Percentiles rank a stretch among this genome's conserved stretches.
These are phyloP conservation scores for Reticulascus tulasneorum DNA, from an alignment of 2,329 filamentous ascomycete genomes.

Conservation along the genomic window DNA sequence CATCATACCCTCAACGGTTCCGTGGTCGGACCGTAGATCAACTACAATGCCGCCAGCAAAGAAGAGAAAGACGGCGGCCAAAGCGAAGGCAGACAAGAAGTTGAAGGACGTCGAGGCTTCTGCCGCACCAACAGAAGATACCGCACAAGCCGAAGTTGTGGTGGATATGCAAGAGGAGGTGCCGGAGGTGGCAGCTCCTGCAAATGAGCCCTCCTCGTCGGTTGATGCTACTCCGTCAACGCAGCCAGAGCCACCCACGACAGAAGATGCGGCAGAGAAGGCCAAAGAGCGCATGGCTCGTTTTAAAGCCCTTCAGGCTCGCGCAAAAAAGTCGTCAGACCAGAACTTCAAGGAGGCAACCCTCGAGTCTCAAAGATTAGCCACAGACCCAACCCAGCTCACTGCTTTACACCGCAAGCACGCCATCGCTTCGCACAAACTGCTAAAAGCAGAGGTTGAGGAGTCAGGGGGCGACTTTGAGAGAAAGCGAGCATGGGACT, in stretches of 20 bases:
- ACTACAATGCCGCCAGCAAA: slow-evolving; percentile 43
- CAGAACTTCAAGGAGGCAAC: slow-evolving; percentile 81
- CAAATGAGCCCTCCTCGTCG: not conserved
- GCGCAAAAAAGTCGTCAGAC: slow-evolving; percentile 67
- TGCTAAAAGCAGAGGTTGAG: slow-evolving; percentile 87
- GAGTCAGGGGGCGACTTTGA: slow-evolving; percentile 89
- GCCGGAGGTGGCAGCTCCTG: too few relatives aligned
- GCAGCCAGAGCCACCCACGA: slow-evolving; percentile 11
- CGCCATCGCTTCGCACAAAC: slow-evolving; percentile 84
- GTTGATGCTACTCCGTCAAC: slow-evolving; percentile 2
- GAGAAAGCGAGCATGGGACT: slow-evolving; percentile 97
- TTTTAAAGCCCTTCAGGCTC: slow-evolving; percentile 83
- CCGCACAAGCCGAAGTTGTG: not conserved
- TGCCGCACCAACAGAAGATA: slow-evolving; percentile 14
- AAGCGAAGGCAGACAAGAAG: slow-evolving; percentile 15
- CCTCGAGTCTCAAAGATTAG: slow-evolving; percentile 74
- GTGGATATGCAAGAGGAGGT: too few relatives aligned
- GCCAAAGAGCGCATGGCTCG: slow-evolving; percentile 68
- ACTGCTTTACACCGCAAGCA: slow-evolving; percentile 78
- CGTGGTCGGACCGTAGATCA: too few relatives aligned
- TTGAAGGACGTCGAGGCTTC: slow-evolving; percentile 5
- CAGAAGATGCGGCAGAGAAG: slow-evolving; percentile 33
- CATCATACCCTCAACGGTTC: too few relatives aligned
- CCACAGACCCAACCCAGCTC: slow-evolving; percentile 73
- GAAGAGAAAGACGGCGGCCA: slow-evolving; percentile 37